Conservation (phyloP, 495 filamentous ascomycete genomes). For the Talaromyces ruber region DNA sequence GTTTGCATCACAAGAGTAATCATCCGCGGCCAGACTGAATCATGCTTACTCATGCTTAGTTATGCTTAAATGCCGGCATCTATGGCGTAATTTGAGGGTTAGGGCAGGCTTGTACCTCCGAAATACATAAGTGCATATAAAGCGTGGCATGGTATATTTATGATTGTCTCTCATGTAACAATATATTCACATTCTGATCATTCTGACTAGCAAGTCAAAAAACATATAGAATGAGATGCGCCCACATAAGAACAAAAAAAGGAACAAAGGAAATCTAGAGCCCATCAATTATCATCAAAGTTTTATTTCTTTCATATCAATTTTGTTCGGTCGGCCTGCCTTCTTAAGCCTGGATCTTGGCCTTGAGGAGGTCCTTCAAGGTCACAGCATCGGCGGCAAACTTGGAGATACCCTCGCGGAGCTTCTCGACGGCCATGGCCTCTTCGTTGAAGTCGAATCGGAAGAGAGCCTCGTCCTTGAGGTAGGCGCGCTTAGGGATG, state of each 20-base stretch:
- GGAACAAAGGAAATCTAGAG: not conserved
- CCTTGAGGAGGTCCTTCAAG: conserved; percentile 83
- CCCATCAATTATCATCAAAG: not conserved
- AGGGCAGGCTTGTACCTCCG: not conserved
- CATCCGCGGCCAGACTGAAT: not conserved
- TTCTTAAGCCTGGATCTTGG: conserved; percentile 62
- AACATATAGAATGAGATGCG: not conserved
- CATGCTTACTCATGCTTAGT: not conserved
- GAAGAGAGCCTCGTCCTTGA: conserved; percentile 83
- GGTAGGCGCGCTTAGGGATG: conserved; percentile 83
- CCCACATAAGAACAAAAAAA: not conserved
- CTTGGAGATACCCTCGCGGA: conserved; percentile 96
- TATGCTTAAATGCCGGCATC: not conserved
- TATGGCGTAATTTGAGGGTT: not conserved
- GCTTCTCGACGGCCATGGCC: conserved; percentile 97
- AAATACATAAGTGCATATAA: too few species aligned
- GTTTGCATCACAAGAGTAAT: not conserved
- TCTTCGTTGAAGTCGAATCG: conserved; percentile 99
- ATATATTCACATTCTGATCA: not conserved
- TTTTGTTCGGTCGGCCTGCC: not conserved
- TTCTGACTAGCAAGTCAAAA: not conserved
- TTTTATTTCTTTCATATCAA: not conserved
- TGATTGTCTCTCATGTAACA: not conserved
- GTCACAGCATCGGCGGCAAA: conserved; percentile 94
- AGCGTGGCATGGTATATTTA: too few species aligned